Conservation (phyloP, 495 filamentous ascomycete genomes). For the Glarea lozoyensis region DNA sequence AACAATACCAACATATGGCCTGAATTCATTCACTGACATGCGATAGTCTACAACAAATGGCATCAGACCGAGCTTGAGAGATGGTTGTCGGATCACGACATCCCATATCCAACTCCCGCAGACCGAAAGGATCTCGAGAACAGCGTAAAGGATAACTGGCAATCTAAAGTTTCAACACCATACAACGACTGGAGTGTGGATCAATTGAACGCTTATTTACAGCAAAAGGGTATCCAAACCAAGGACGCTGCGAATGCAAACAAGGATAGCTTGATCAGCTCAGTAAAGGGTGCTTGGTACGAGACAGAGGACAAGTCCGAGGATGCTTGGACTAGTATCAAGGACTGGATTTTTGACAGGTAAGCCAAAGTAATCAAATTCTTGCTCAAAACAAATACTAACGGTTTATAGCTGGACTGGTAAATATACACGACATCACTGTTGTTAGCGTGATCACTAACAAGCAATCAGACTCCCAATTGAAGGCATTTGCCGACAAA, state of each 20-base stretch:
- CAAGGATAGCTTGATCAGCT: constrained; percentile 56
- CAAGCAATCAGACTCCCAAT: constrained; percentile 49
- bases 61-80: constrained; percentile 95
- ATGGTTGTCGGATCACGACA: constrained; percentile 90
- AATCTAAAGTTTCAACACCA: constrained; percentile 51
- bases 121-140: constrained; percentile 80
- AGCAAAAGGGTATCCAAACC: constrained; percentile 56
- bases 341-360: constrained; percentile 91
- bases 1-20: too few species aligned
- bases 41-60: constrained; percentile 93
- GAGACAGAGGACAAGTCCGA: constrained; percentile 66
- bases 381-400: constrained; percentile 11
- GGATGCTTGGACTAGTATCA: constrained; percentile 58
- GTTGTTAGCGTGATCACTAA: constrained; percentile 4
- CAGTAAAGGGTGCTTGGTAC: constrained; percentile 64
- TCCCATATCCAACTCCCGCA: constrained; percentile 77
- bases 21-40: too few species aligned
- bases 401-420: constrained; percentile 52
- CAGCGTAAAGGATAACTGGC: constrained; percentile 84
- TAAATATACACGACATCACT: neutral
- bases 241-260: constrained; percentile 52
- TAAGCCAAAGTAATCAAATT: constrained; percentile 36
- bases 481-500: constrained; percentile 88
- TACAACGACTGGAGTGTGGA: constrained; percentile 64
- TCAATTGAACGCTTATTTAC: constrained; percentile 56